Evolutionary conservation across 495 filamentous ascomycete genomes (phyloP).

Genomic region (Penicillium arizonense): DNA sequence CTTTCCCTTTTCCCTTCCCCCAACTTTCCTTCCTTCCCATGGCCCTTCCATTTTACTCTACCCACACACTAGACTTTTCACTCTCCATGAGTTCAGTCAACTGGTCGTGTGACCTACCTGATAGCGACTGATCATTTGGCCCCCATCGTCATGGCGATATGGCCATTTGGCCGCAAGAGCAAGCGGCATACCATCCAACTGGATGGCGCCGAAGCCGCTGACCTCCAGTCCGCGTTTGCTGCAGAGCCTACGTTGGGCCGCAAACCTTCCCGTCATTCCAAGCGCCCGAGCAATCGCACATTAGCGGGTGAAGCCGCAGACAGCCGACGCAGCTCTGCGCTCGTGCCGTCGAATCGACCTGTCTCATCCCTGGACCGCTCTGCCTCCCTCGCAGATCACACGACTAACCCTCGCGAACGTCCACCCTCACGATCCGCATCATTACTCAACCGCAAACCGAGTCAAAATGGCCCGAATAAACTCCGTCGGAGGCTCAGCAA

Average conservation of each 20-base stretch:
- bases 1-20: slow-evolving; percentile 1
- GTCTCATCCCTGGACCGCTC: slow-evolving; percentile 19
- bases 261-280: slow-evolving; percentile 43
- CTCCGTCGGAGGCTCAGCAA: slow-evolving; percentile 74
- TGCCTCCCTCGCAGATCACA: slow-evolving; percentile 13
- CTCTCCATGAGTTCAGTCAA: slow-evolving; percentile 38
- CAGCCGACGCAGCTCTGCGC: slow-evolving; percentile 29
- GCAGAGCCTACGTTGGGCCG: slow-evolving; percentile 33
- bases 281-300: slow-evolving; percentile 37
- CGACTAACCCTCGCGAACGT: slow-evolving; percentile 20
- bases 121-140: slow-evolving; percentile 38
- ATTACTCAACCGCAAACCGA: slow-evolving; percentile 61
- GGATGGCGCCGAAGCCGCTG: slow-evolving; percentile 33
- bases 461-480: slow-evolving; percentile 49
- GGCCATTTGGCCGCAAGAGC: slow-evolving; percentile 72
- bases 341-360: slow-evolving; percentile 28
- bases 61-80: slow-evolving; percentile 3
- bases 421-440: slow-evolving; percentile 53
- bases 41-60: not conserved
- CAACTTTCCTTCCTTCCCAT: not conserved
- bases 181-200: slow-evolving; percentile 49
- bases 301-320: slow-evolving; percentile 30
- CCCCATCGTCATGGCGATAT: slow-evolving; percentile 62
- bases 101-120: slow-evolving; percentile 17
- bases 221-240: slow-evolving; percentile 24